Evolutionary conservation across 345 rosid genomes (phyloP).

Genomic region (Boechera retrofracta): DNA sequence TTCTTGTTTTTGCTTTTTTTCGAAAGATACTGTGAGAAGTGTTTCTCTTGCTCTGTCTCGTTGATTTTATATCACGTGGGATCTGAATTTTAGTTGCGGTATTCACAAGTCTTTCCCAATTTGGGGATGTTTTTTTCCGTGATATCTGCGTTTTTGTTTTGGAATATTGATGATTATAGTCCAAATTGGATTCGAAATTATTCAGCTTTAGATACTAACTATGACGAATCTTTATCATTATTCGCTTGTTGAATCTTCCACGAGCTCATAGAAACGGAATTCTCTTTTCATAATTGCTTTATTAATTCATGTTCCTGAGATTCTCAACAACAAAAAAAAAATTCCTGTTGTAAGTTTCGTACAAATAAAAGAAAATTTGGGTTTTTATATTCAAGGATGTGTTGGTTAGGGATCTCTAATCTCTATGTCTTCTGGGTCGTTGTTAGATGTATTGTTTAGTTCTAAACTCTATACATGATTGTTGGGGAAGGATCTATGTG

Average conservation of each 20-base stretch:
- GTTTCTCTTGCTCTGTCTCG: conserved; percentile 29
- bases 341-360: neutral
- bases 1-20: neutral
- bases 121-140: conserved; percentile 17
- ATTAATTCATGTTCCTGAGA: conserved; percentile 19
- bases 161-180: conserved; percentile 7
- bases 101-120: conserved; percentile 41
- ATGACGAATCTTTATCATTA: neutral
- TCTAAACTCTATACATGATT: neutral
- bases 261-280: neutral
- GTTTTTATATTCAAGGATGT: neutral
- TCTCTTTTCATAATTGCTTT: neutral
- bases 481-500: conserved; percentile 6
- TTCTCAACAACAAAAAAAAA: neutral
- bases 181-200: conserved; percentile 15
- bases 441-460: conserved; percentile 5
- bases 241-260: conserved; percentile 13
- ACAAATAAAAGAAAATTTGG: neutral
- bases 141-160: conserved; percentile 14
- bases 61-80: conserved; percentile 40
- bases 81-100: conserved; percentile 40
- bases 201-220: neutral
- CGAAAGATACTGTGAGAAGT: conserved; percentile 9
- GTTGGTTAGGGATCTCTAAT: conserved; percentile 17
- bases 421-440: neutral